Evolutionary conservation across 2,329 filamentous ascomycete species (phyloP).

Genomic region (Lasiodiplodia gonubiensis): DNA sequence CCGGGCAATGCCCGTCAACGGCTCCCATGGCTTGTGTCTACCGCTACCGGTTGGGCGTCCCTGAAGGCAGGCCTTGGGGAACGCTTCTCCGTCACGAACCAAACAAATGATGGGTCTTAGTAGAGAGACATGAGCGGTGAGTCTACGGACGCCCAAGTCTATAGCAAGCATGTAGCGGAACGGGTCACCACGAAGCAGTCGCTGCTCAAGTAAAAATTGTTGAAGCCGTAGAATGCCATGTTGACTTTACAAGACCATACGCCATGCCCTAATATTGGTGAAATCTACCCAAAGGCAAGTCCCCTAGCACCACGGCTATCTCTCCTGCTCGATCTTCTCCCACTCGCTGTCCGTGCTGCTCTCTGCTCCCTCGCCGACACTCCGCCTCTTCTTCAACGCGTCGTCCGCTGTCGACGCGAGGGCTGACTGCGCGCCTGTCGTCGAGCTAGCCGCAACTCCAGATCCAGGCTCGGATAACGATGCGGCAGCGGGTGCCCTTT

Average conservation of each 20-base stretch:
- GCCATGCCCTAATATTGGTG: constrained; percentile 6
- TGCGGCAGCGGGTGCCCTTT: neutral
- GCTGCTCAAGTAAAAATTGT: neutral
- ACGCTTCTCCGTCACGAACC: neutral
- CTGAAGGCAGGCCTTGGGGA: neutral
- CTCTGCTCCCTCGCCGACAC: constrained; percentile 58
- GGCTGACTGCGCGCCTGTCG: constrained; percentile 40
- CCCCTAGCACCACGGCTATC: constrained; percentile 32
- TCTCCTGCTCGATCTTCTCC: constrained; percentile 80
- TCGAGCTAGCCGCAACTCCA: constrained; percentile 29
- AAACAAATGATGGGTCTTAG: neutral
- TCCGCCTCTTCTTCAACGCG: constrained; percentile 53
- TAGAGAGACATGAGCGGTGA: neutral
- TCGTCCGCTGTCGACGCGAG: constrained; percentile 42
- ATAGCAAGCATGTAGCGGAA: neutral
- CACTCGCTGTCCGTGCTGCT: constrained; percentile 92
- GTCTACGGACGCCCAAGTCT: neutral
- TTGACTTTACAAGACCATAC: neutral
- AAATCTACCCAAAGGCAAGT: constrained; percentile 8
- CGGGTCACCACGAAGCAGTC: neutral
- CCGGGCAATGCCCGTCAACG: neutral
- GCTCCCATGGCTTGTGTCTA: neutral
- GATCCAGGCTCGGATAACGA: constrained; percentile 32
- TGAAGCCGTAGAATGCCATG: neutral
- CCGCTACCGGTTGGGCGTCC: neutral